Base-by-base conservation (phyloP, 495 filamentous ascomycete genomes). In the Evernia prunastri region DNA sequence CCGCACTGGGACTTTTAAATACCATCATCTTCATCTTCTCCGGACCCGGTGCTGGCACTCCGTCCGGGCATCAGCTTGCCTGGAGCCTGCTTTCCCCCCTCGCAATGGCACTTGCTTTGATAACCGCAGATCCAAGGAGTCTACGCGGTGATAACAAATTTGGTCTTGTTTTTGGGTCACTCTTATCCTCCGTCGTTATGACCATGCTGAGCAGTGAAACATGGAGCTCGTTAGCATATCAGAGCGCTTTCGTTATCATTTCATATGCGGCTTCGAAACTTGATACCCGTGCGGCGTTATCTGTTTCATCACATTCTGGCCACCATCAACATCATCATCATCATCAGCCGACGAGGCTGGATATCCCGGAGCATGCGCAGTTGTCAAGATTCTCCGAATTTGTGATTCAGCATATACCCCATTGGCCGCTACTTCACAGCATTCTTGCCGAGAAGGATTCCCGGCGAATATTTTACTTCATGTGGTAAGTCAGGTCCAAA, bases 401-500 rank as follows among this genome's bases (percentile, higher is more conserved):
- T 49, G 72, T 96, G 25, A 76, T 96, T 27, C 80, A 76, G 0
- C 78, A 80, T 42, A 86, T 85, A 23, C 80, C 88, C 60, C 79
- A 78, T 35, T 93, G 85, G 75, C 90, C 92, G 4, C 73, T 97
- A 18, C 65, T 96, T 18, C 86, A 96, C 63, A 86, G 90, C 63
- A 91, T 99, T 64, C 75, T 99, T 64, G 82, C 87, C 31, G 92
- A 96, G 68, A 93, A 91, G 68, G 93, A 99, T 73, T 97, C 95
- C 11, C 84, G 94, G 42, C 84, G 94, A 36, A 99, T 99, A 65
- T 93, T 96, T 69, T 99, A 97, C 77, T 98, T 98, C 63, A 96
- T 95, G 86, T 81, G 76, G 91, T 94, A 78, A 67, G 85, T 78
- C 40, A 36, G 33, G 20, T 59, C 45, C 12, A 2, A 25, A 65